Evolutionary conservation across 31 red algal species (phyloP).

Genomic region (Asparagopsis taxiformis): DNA sequence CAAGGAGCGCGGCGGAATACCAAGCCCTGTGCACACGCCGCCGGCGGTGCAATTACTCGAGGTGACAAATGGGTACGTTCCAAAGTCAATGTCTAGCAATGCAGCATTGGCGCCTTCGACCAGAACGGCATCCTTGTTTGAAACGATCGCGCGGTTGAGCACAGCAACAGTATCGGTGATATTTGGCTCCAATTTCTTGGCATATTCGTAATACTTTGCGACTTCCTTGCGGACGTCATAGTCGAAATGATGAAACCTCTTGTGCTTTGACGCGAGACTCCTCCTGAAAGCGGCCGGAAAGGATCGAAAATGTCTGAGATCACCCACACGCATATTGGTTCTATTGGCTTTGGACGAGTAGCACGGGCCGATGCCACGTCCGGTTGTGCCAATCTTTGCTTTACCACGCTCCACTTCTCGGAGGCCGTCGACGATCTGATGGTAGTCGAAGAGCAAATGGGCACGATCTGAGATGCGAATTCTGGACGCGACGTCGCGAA

Average conservation of each 20-base stretch:
- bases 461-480: slow-evolving; percentile 82
- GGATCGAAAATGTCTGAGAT: slow-evolving; percentile 64
- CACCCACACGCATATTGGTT: slow-evolving; percentile 69
- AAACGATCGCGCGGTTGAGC: slow-evolving; percentile 26
- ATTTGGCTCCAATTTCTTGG: slow-evolving; percentile 68
- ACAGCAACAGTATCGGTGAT: slow-evolving; percentile 76
- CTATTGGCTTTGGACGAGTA: slow-evolving; percentile 88
- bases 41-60: slow-evolving; percentile 91
- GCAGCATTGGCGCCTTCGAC: slow-evolving; percentile 95
- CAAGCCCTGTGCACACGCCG: slow-evolving; percentile 81
- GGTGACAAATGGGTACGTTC: slow-evolving; percentile 97
- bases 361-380: slow-evolving; percentile 89
- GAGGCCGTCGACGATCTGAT: slow-evolving; percentile 88
- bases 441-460: slow-evolving; percentile 90
- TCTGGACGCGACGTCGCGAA: slow-evolving; percentile 27
- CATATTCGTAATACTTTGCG: slow-evolving; percentile 75
- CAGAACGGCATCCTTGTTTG: slow-evolving; percentile 45
- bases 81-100: slow-evolving; percentile 95
- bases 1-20: slow-evolving; percentile 67
- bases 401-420: slow-evolving; percentile 84
- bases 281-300: slow-evolving; percentile 59
- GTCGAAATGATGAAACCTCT: slow-evolving; percentile 75
- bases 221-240: slow-evolving; percentile 82
- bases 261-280: slow-evolving; percentile 74
- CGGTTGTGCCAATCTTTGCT: slow-evolving; percentile 89